Conservation (phyloP, 1,284 basidiomycete species). For the Sporisorium graminicola region DNA sequence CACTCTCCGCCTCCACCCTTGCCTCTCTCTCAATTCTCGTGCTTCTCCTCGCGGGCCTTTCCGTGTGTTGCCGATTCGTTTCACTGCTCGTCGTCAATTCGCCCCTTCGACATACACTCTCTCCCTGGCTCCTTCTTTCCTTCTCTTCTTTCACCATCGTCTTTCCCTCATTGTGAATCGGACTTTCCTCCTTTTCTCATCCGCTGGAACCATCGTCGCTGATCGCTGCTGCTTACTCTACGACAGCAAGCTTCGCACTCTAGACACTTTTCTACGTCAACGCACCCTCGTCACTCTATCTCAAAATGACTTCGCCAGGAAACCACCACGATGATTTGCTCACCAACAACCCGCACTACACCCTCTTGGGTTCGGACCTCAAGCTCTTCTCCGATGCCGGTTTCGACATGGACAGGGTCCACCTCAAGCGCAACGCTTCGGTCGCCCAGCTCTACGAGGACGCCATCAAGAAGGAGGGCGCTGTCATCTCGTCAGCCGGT, state of each 20-base stretch:
- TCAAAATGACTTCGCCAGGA: constrained; percentile 68
- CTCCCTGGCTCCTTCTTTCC: not conserved
- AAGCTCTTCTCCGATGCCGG: constrained; percentile 99
- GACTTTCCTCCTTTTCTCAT: not conserved
- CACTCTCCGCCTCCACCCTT: constrained; percentile 19
- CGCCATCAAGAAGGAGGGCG: constrained; percentile 96
- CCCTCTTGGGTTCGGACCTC: constrained; percentile 77
- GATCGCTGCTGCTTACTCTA: not conserved
- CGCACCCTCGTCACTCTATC: constrained; percentile 2
- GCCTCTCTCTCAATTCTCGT: constrained; percentile 4
- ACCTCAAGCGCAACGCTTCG: constrained; percentile 88
- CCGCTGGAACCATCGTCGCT: not conserved
- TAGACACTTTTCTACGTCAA: not conserved
- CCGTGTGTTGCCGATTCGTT: constrained; percentile 29
- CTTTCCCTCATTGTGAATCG: constrained; percentile 1
- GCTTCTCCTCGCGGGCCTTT: constrained; percentile 15
- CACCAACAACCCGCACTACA: constrained; percentile 61
- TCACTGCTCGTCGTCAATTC: not conserved
- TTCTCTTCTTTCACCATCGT: constrained; percentile 1
- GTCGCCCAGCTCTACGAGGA: constrained; percentile 97
- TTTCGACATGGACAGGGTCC: constrained; percentile 85
- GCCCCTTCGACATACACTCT: not conserved
- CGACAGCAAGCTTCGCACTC: constrained; percentile 1
- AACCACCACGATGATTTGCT: constrained; percentile 69
- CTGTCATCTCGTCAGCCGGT: constrained; percentile 94